Evolutionary conservation across 2,329 filamentous ascomycete species (phyloP).

Genomic region (Dryadomyces quercivorus): DNA sequence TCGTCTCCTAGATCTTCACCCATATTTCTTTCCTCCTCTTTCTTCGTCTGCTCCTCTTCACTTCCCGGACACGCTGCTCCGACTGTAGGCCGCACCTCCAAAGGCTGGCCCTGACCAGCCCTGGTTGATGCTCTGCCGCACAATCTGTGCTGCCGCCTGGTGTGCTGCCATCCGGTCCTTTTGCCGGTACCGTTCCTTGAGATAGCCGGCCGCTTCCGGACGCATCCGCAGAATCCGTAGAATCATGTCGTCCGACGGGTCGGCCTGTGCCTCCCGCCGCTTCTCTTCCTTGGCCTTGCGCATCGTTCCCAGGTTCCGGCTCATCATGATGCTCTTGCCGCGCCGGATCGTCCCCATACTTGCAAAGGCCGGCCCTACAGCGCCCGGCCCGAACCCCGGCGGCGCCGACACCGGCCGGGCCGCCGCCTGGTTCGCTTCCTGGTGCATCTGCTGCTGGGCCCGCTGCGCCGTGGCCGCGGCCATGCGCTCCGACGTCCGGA

Average conservation of each 20-base stretch:
- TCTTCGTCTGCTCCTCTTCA: not conserved
- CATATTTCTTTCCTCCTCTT: not conserved
- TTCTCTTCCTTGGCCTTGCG: slow-evolving; percentile 92
- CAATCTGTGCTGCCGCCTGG: slow-evolving; percentile 86
- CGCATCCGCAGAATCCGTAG: slow-evolving; percentile 89
- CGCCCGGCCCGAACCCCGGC: slow-evolving; percentile 42
- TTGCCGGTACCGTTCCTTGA: slow-evolving; percentile 83
- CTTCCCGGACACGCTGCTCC: slow-evolving; percentile 23
- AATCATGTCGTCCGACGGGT: slow-evolving; percentile 97
- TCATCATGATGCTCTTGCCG: slow-evolving; percentile 81
- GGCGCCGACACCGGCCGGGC: slow-evolving; percentile 29
- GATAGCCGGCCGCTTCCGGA: slow-evolving; percentile 74
- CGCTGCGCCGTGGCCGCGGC: slow-evolving; percentile 72
- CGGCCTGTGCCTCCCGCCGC: slow-evolving; percentile 86
- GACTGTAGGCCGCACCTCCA: slow-evolving; percentile 27
- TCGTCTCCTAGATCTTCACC: not conserved
- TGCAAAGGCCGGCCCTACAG: slow-evolving; percentile 40
- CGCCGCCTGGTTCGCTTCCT: slow-evolving; percentile 39
- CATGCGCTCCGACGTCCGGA: slow-evolving; percentile 94
- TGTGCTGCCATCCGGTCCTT: slow-evolving; percentile 87
- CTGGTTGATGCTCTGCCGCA: slow-evolving; percentile 70
- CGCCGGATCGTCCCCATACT: slow-evolving; percentile 56
- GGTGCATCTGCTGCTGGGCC: slow-evolving; percentile 53
- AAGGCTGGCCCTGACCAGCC: slow-evolving; percentile 33
- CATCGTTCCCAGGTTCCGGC: slow-evolving; percentile 91